Evolutionary conservation across 495 filamentous ascomycete species (phyloP).

Genomic region (Hamigera avellanea): DNA sequence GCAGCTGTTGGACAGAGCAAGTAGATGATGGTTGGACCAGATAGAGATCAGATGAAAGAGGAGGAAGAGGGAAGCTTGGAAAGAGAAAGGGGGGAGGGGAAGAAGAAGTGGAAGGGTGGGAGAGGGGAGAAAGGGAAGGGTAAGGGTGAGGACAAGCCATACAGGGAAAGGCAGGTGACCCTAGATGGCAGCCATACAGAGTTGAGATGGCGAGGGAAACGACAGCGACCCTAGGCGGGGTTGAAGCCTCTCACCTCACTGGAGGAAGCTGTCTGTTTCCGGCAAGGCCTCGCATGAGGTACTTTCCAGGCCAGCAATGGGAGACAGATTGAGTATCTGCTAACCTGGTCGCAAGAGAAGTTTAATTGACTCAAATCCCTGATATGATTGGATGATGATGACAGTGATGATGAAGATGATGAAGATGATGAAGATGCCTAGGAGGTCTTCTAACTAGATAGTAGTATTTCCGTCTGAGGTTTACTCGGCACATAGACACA

Average conservation of each 20-base stretch:
- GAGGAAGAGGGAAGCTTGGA: conserved; percentile 19
- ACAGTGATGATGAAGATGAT: too few species aligned
- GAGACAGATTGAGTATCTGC: too few species aligned
- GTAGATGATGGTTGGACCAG: neutral
- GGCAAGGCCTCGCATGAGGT: conserved; percentile 1
- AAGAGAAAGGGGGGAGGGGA: conserved; percentile 8
- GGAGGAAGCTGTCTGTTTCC: conserved; percentile 1
- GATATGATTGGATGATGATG: too few species aligned
- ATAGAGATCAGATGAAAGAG: conserved; percentile 10
- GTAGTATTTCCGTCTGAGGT: too few species aligned
- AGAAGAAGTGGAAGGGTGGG: conserved; percentile 10
- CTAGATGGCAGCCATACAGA: neutral
- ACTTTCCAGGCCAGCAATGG: neutral
- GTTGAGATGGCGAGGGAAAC: too few species aligned
- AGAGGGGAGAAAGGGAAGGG: conserved; percentile 13
- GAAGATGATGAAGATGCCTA: too few species aligned
- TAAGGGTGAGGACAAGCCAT: conserved; percentile 6
- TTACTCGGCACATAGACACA: too few species aligned
- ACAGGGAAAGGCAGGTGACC: conserved; percentile 19
- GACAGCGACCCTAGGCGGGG: conserved; percentile 1
- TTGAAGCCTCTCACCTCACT: neutral
- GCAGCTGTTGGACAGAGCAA: conserved; percentile 1
- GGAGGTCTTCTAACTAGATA: too few species aligned
- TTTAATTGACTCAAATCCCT: too few species aligned
- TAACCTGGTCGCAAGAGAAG: too few species aligned